Evolutionary conservation across 2,329 filamentous ascomycete species (phyloP).

Genomic region (Talaromyces pinophilus): DNA sequence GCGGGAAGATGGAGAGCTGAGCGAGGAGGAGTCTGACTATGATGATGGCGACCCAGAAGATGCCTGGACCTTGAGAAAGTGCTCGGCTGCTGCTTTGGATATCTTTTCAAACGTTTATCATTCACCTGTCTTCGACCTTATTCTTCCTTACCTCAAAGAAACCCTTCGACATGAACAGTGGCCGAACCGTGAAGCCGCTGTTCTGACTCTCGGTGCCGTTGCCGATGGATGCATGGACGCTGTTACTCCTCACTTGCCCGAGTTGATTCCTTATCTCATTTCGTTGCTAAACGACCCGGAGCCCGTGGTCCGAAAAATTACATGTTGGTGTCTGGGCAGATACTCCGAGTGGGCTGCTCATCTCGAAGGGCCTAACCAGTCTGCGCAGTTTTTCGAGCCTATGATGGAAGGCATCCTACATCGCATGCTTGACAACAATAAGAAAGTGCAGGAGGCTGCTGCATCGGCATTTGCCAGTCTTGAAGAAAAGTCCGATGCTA

Average conservation of each 20-base stretch:
- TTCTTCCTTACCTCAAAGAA: conserved; percentile 86
- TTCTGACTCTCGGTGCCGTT: conserved; percentile 89
- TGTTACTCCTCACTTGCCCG: conserved; percentile 84
- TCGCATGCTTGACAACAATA: conserved; percentile 96
- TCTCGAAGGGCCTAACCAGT: conserved; percentile 66
- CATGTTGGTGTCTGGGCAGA: conserved; percentile 93
- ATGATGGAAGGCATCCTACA: conserved; percentile 95
- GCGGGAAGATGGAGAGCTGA: conserved; percentile 70
- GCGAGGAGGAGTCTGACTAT: conserved; percentile 81
- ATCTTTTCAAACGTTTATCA: conserved; percentile 91
- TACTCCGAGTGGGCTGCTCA: conserved; percentile 91
- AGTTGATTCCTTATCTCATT: conserved; percentile 87
- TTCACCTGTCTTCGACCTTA: conserved; percentile 82
- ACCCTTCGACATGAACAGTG: conserved; percentile 88
- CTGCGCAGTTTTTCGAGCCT: conserved; percentile 80
- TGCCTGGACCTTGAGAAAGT: conserved; percentile 93
- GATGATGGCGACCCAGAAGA: conserved; percentile 79
- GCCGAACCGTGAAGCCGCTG: conserved; percentile 90
- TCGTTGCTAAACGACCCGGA: conserved; percentile 80
- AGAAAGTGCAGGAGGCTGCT: conserved; percentile 94
- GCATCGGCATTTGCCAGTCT: conserved; percentile 95
- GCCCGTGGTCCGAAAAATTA: conserved; percentile 92
- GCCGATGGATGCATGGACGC: conserved; percentile 91
- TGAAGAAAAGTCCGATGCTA: conserved; percentile 85
- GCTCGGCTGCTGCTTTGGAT: conserved; percentile 91